phyloP scores from a whole-genome alignment of 2,329 filamentous ascomycete genomes.

The Falciphora oryzae region DNA sequence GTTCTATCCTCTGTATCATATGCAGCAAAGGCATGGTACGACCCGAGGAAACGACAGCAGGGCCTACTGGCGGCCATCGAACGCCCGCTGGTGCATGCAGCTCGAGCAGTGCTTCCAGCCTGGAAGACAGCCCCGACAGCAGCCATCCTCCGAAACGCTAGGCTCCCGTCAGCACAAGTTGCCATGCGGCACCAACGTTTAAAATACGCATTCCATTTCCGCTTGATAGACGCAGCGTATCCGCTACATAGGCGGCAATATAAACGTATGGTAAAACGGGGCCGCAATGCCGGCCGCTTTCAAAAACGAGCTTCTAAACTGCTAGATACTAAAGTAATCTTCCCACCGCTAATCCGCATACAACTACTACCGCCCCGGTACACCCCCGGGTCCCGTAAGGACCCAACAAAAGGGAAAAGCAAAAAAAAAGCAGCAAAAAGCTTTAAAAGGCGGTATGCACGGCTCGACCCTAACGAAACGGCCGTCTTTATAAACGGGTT shows the following conservation, averaged over 20 bases:
- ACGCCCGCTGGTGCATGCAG: neutral
- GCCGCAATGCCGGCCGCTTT: slow-evolving; percentile 1
- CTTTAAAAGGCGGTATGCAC: too few relatives aligned
- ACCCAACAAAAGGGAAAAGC: slow-evolving; percentile 1
- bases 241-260: neutral
- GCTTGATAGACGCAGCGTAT: neutral
- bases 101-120: neutral
- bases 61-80: neutral
- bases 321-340: neutral
- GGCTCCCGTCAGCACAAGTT: neutral
- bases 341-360: neutral
- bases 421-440: too few relatives aligned
- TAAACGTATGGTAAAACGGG: neutral
- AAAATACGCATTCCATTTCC: neutral
- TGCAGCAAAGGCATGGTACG: neutral
- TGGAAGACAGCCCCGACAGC: slow-evolving; percentile 2
- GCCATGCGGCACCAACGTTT: neutral
- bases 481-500: too few relatives aligned
- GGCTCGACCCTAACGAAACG: too few relatives aligned
- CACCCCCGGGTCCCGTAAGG: slow-evolving; percentile 3
- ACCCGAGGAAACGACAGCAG: slow-evolving; percentile 1
- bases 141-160: neutral
- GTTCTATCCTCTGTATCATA: neutral
- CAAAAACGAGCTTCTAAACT: neutral
- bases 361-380: slow-evolving; percentile 1